Base-by-base conservation (phyloP, 768 basidiomycete genomes). In the Tulasnella sp. region DNA sequence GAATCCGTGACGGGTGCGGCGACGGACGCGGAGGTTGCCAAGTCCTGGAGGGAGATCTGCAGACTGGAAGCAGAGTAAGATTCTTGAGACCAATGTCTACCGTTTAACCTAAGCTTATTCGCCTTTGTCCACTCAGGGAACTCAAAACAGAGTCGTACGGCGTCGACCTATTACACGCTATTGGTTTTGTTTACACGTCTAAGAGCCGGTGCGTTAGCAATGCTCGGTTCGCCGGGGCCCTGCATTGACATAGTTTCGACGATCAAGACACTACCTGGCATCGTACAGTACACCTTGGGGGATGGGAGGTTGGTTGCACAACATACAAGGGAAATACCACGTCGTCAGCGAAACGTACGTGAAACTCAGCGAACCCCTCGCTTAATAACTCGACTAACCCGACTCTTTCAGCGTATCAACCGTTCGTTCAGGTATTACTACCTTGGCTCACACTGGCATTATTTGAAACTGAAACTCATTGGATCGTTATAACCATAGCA, bases 241-340 rank as follows among this genome's bases (percentile, higher is more conserved):
- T 19, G 32, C 19, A 12, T 6, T 1, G n/a, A 44, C 26, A 12
- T 34, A 19, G n/a, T n/a, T 11, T 52, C 35, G 6, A n/a, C 22
- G 0, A 73, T 69, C 37, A 14, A 94, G 91, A 77, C 92, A 94
- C 41, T 88, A 88, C 77, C 84, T 92, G 0, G 94, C 93, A 0
- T 88, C 90, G 19, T 83, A 86, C 80, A 75, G 87, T 83, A 83
- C 88, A 0, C 82, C 86, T 12, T 82, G 94, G 65, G 94, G 94
- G 34, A 89, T 96, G 17, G 94, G 94, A 14, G 94, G 94, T 7
- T 96, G 94, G 94, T 78, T 95, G 72, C 94, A 95, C 79, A 92
- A 92, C 71, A 91, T 94, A 2, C 91, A 93, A 79, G 91, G 91
- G 14, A 94, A 93, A 81, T 95, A 94, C 66, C 93, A 95, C 77